These are phyloP conservation scores for Volvariella surrecta DNA, from an alignment of 1,284 basidiomycete genomes.

Conservation along the genomic window DNA sequence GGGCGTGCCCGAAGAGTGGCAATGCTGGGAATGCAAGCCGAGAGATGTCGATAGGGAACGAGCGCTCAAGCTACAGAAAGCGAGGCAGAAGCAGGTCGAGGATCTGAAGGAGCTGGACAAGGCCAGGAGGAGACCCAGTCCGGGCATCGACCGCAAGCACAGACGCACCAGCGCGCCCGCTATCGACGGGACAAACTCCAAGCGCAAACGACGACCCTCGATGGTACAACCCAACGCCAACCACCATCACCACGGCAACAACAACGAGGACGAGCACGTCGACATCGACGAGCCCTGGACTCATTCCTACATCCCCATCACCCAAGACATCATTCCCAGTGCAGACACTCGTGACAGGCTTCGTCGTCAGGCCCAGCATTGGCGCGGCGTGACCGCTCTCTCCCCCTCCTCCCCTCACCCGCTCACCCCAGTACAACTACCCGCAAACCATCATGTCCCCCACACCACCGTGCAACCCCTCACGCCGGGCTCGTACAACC, in stretches of 20 bases:
- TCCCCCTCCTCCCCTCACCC: constrained; percentile 22
- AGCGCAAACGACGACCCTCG: constrained; percentile 31
- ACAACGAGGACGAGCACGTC: constrained; percentile 11
- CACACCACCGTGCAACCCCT: constrained; percentile 24
- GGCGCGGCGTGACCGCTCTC: constrained; percentile 65
- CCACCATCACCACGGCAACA: constrained; percentile 3
- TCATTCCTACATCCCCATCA: constrained; percentile 35
- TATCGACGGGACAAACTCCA: constrained; percentile 23
- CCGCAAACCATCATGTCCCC: constrained; percentile 10
- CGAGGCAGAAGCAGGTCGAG: constrained; percentile 17
- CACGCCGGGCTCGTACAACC: constrained; percentile 23
- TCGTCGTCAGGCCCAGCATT: constrained; percentile 49
- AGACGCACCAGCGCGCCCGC: constrained; percentile 30
- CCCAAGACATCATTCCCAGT: constrained; percentile 42
- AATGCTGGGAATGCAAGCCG: constrained; percentile 54
- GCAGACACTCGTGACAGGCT: constrained; percentile 44
- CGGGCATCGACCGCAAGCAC: constrained; percentile 38
- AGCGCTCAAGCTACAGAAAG: constrained; percentile 37
- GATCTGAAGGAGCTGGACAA: constrained; percentile 15
- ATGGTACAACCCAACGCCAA: constrained; percentile 12
- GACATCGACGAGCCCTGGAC: constrained; percentile 42
- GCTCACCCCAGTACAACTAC: constrained; percentile 18
- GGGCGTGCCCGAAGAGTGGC: constrained; percentile 70
- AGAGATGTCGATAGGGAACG: constrained; percentile 35
- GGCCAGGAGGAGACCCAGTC: constrained; percentile 26